Conservation (phyloP, 768 basidiomycete species). For the Lyophyllum semitale region DNA sequence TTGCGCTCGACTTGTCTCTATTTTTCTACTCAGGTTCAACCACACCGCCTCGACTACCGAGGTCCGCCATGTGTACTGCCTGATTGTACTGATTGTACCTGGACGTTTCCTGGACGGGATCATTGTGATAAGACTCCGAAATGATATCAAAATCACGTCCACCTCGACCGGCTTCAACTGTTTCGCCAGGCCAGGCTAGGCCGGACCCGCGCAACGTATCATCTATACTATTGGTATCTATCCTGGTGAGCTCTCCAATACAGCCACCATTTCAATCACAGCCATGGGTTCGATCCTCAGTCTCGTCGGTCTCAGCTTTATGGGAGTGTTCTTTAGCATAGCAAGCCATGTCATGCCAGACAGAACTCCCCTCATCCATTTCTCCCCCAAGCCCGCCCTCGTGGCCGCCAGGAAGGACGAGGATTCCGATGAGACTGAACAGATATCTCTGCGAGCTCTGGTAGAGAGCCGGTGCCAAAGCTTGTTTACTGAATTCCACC, state of each 20-base stretch:
- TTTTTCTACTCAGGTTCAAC: neutral
- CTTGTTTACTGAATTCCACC: slow-evolving; percentile 43
- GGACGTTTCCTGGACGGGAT: too few species aligned
- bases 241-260: slow-evolving; percentile 1
- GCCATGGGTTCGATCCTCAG: slow-evolving; percentile 32
- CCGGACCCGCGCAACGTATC: slow-evolving; percentile 16
- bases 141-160: neutral
- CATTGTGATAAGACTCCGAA: neutral
- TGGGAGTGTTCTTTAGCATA: slow-evolving; percentile 35
- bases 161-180: slow-evolving; percentile 9
- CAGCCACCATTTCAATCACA: neutral
- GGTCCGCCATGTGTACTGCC: neutral
- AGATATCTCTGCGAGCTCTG: slow-evolving; percentile 39
- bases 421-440: slow-evolving; percentile 31
- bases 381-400: slow-evolving; percentile 37
- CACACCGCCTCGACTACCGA: neutral
- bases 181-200: neutral
- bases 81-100: too few species aligned
- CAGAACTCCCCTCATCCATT: slow-evolving; percentile 35
- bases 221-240: too few species aligned
- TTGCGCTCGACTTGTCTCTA: neutral
- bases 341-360: slow-evolving; percentile 18
- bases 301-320: slow-evolving; percentile 28
- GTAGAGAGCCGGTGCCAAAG: slow-evolving; percentile 44
- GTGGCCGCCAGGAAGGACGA: slow-evolving; percentile 34